Evolutionary conservation across 2,329 filamentous ascomycete genomes (phyloP), one percentile per base, ranked within the genome.

Genomic region (Penicillium vulpinum): DNA sequence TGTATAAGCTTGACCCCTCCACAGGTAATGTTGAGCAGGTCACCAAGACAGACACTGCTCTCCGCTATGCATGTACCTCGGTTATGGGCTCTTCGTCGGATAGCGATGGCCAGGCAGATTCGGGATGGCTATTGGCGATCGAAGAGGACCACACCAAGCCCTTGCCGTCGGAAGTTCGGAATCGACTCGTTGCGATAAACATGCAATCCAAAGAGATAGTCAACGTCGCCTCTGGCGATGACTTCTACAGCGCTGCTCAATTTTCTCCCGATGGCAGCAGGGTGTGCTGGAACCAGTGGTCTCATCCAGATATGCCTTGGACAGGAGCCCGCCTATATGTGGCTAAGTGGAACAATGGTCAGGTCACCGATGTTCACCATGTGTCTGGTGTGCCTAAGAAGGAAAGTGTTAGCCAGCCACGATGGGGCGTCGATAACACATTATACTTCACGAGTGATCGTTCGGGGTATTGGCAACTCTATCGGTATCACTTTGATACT

Each of bases 261-360:
- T 83, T 79, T 58, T 81, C 74, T 52, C 73, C 67, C 0, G 77
- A 81, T 60, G 78, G 79, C 1, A 70, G 62, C 5, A 75, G 71
- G 36, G 53, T 83, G 26, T 73, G 68, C 35, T 84, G 81, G 81
- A 67, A 79, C 11, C 76, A 83, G 54, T 84, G 81, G 81, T 70
- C 79, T 24, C 79, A 82, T 56, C 81, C 81, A 0, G 73, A 79
- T 38, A 75, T 83, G 67, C 79, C 80, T 0, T 83, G 81, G 70
- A 75, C 75, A 7, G 75, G 75, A 3, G 75, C 74, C 1, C 73
- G 76, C 52, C 62, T 83, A 5, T 77, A 74, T 63, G 65, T 73
- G 46, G 79, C 76, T 0, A 71, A 75, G 5, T 82, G 78, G 73
- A 47, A 68, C 1, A 63, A 70, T 31, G 73, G 70, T 0, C 62